Base-by-base conservation (phyloP, 2,329 filamentous ascomycete genomes). In the Ascochyta lentis region DNA sequence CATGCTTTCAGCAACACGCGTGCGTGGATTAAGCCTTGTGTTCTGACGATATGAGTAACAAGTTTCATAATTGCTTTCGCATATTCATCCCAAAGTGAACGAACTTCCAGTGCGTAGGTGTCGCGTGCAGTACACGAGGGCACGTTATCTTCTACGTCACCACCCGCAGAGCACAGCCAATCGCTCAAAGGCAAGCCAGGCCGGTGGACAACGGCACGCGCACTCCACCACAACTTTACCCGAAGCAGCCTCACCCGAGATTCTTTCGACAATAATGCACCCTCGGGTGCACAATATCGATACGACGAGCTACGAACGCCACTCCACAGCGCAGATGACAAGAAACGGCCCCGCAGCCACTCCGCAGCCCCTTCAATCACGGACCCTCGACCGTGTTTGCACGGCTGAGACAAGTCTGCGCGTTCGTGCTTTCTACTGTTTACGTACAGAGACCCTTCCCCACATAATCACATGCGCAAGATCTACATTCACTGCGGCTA, bases 371-470 rank as follows among this genome's bases (percentile, higher is more conserved):
- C 54, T 49, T 44, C 38, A 47, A 44, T 41, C 39, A 45, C 48
- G 38, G 42, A 16, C 24, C 6, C 23, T 37, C 24, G 9, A 42
- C 31, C 43, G 47, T 35, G 9, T 43, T 22, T 23, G 33, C 41
- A 35, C 3, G 10, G n/a, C 42, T 47, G 39, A 49, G 27, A 51
- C 44, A 48, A 44, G 24, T 6, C 26, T 35, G 7, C 29, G 22
- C 23, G 26, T 40, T 53, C 49, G 48, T 57, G 29, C 27, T 49
- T 49, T 52, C 43, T 52, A 40, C 54, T 49, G 43, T 52, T 53
- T 57, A 29, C 34, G 54, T 57, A 48, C 48, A 42, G 24, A 39
- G 7, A 3, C 4, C 33, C 8, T 41, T 45, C 49, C 40, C 43
- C 44, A 44, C 23, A 49, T n/a, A 27, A 23, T 57, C 48, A 49